Evolutionary conservation across 805 yeast species (phyloP).

Genomic region (Isabelozyma pseudorhagii): DNA sequence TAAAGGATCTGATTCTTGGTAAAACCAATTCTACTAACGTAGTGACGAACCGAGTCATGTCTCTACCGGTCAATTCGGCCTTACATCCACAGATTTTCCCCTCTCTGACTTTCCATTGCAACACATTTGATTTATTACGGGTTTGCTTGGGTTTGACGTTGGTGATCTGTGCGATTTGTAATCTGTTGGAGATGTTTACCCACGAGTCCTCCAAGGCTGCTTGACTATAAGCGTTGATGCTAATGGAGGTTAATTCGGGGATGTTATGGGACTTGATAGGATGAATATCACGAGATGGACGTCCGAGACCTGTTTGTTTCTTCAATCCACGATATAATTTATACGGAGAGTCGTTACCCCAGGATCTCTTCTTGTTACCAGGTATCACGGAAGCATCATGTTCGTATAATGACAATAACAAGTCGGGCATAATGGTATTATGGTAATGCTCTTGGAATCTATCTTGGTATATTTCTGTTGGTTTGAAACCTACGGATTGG

Average conservation of each 20-base stretch:
- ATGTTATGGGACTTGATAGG: constrained; percentile 67
- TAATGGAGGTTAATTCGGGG: constrained; percentile 67
- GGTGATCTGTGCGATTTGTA: constrained; percentile 91
- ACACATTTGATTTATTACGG: constrained; percentile 74
- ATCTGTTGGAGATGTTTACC: constrained; percentile 69
- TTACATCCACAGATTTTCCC: constrained; percentile 93
- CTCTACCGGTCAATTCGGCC: constrained; percentile 69
- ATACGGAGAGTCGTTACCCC: constrained; percentile 89
- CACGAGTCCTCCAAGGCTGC: constrained; percentile 69
- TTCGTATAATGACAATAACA: constrained; percentile 70
- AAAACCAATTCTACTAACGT: constrained; percentile 89
- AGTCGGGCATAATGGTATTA: constrained; percentile 71
- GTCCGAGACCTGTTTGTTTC: constrained; percentile 72
- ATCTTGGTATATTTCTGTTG: constrained; percentile 73
- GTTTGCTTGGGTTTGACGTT: constrained; percentile 77
- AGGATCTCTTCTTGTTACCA: constrained; percentile 74
- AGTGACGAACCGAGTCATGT: constrained; percentile 79
- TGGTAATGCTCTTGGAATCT: constrained; percentile 74
- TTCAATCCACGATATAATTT: constrained; percentile 77
- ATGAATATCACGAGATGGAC: constrained; percentile 69
- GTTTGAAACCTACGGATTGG: constrained; percentile 74
- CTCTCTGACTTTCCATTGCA: constrained; percentile 80
- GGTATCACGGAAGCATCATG: constrained; percentile 54
- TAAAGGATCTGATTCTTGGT: constrained; percentile 87
- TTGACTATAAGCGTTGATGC: constrained; percentile 73